A percentile compares a stretch with the other conserved stretches of the same genome.
These are phyloP conservation scores for Asterochloris erici DNA, from an alignment of 139 green algal species.

Conservation along the genomic window DNA sequence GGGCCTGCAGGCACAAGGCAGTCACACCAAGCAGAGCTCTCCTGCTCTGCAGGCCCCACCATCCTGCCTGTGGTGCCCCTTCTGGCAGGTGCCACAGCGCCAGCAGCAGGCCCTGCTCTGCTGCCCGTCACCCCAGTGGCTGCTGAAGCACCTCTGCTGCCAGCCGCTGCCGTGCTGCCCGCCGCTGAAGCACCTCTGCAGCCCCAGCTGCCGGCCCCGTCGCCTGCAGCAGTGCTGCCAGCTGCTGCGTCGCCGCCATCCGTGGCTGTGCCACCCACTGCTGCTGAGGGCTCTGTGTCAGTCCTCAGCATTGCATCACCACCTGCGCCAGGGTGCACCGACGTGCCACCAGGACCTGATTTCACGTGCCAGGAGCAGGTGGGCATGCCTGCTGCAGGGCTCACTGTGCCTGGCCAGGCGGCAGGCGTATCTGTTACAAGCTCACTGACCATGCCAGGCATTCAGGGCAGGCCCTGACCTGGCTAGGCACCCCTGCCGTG, in stretches of 20 bases:
- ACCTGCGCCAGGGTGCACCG: neutral
- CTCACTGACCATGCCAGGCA: neutral
- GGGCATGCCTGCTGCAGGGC: neutral
- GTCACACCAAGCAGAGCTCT: neutral
- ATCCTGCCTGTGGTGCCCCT: neutral
- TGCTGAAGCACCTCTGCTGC: too few species aligned
- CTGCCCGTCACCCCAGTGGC: too few species aligned
- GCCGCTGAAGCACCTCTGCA: too few species aligned
- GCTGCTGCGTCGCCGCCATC: neutral
- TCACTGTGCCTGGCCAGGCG: neutral
- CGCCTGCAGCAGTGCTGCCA: neutral
- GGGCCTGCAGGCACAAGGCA: neutral
- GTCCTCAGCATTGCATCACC: neutral
- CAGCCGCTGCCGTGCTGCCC: too few species aligned
- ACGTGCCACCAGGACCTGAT: neutral
- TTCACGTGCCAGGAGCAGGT: constrained; percentile 19
- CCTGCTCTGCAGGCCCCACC: neutral
- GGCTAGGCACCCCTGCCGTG: neutral
- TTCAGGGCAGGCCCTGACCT: neutral
- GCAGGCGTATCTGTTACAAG: neutral
- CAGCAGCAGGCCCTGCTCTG: neutral
- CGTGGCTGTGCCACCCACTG: neutral
- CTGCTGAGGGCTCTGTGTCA: neutral
- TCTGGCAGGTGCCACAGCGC: neutral
- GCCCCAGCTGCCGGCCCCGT: too few species aligned